Conservation (phyloP, 2,329 filamentous ascomycete species). For the Waltergamsia citrina region DNA sequence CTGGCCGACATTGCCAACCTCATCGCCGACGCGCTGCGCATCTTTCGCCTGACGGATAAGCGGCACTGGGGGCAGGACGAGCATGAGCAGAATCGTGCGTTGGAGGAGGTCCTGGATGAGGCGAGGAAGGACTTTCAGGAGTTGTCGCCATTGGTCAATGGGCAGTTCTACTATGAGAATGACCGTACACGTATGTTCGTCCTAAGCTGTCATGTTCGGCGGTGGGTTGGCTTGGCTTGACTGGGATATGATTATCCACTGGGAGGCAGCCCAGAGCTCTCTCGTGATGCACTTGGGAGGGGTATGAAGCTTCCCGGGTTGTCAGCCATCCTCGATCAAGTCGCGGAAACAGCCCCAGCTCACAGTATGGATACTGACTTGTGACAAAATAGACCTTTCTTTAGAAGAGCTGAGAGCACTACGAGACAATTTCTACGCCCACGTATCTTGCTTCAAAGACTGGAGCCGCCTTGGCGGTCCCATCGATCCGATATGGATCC, state of each 20-base stretch:
- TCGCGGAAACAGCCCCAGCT: too few relatives aligned
- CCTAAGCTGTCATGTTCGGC: too few relatives aligned
- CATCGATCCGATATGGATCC: conserved; percentile 45
- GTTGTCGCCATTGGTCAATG: conserved; percentile 43
- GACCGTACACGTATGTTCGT: conserved; percentile 39
- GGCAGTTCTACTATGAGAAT: conserved; percentile 47
- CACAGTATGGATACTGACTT: conserved; percentile 9
- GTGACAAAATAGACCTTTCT: conserved; percentile 32
- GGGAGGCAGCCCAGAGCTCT: too few relatives aligned
- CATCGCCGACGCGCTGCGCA: conserved; percentile 42
- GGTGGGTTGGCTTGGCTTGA: too few relatives aligned
- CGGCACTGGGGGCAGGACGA: conserved; percentile 49
- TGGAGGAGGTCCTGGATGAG: conserved; percentile 47
- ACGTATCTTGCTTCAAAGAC: conserved; percentile 39
- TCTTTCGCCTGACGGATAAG: conserved; percentile 47
- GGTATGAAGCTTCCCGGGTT: too few relatives aligned
- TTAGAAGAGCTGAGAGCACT: conserved; percentile 39
- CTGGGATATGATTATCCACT: too few relatives aligned
- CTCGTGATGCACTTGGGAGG: too few relatives aligned
- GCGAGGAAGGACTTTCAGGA: conserved; percentile 53
- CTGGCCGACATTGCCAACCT: conserved; percentile 48
- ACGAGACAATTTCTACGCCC: conserved; percentile 33
- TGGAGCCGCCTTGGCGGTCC: conserved; percentile 46
- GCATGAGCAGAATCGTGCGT: conserved; percentile 46
- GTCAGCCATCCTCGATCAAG: conserved; percentile 3